phyloP scores from a whole-genome alignment of 495 filamentous ascomycete genomes.

The Penicillium ochrochloron region DNA sequence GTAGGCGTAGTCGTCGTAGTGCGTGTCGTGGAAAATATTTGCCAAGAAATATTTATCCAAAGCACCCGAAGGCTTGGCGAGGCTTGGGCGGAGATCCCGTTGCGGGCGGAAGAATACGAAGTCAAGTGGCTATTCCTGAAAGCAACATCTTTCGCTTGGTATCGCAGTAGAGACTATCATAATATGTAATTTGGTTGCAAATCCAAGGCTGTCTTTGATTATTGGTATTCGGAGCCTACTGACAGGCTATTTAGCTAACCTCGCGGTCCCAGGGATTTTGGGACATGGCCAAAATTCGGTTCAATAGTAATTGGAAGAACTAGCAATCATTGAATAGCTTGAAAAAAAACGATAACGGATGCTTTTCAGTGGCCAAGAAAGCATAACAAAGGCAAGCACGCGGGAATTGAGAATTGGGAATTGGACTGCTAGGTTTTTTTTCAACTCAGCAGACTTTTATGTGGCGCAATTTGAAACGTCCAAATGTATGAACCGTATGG shows the following conservation, averaged over 20 bases:
- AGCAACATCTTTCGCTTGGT: neutral
- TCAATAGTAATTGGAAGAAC: no score
- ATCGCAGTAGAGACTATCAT: neutral
- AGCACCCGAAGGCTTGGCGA: neutral
- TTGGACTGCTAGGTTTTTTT: neutral
- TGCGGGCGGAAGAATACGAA: neutral
- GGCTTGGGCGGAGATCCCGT: neutral
- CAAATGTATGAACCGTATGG: neutral
- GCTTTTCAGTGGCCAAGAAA: neutral
- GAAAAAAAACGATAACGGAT: neutral
- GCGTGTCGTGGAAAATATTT: neutral
- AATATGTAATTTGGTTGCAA: no score
- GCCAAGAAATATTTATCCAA: constrained; percentile 3
- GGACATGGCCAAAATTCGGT: no score
- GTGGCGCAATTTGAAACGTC: neutral
- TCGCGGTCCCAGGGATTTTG: no score
- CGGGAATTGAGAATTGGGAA: neutral
- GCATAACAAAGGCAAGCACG: neutral
- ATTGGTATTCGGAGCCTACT: no score
- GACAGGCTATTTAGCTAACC: no score
- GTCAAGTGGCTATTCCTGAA: neutral
- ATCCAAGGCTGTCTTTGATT: no score
- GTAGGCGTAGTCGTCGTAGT: neutral
- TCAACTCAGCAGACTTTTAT: neutral
- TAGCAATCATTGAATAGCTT: no score